Evolutionary conservation across 371 early-diverging fungal species (phyloP).

Genomic region (Rozella allomycis): DNA sequence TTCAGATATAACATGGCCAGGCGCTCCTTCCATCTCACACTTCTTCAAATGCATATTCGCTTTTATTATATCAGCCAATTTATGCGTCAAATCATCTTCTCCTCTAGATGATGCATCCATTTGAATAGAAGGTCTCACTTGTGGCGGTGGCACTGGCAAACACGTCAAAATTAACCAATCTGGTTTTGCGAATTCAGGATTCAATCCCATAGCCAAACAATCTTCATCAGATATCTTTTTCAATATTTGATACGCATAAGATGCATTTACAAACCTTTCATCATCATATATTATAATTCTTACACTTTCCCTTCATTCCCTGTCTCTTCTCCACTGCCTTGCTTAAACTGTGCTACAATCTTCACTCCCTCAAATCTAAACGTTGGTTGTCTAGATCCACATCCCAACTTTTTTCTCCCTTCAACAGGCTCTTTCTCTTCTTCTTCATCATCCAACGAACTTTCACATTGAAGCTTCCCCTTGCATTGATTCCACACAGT

Average conservation of each 20-base stretch:
- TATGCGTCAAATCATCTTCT: conserved; percentile 97
- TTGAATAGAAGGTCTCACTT: conserved; percentile 94
- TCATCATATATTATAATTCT: neutral
- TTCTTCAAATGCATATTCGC: conserved; percentile 75
- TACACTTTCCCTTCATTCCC: neutral
- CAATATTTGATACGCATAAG: conserved; percentile 49
- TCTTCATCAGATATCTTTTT: conserved; percentile 82
- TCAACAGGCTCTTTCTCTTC: conserved; percentile 9
- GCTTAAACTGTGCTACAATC: conserved; percentile 46
- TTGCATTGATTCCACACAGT: conserved; percentile 87
- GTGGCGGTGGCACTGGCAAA: conserved; percentile 93
- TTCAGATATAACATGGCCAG: conserved; percentile 83
- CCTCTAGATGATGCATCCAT: conserved; percentile 76
- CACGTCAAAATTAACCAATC: conserved; percentile 96
- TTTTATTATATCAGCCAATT: conserved; percentile 86
- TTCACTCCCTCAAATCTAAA: conserved; percentile 78
- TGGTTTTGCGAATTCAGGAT: conserved; percentile 79
- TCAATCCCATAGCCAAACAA: conserved; percentile 69
- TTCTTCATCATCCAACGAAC: conserved; percentile 31
- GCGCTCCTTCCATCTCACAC: conserved; percentile 88
- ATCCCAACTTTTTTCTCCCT: conserved; percentile 65
- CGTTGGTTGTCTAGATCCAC: conserved; percentile 78
- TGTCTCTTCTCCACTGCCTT: conserved; percentile 17
- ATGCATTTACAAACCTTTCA: neutral
- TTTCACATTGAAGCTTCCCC: conserved; percentile 65